These are phyloP conservation scores for Apiospora kogelbergensis DNA, from an alignment of 2,329 filamentous ascomycete genomes.

Conservation along the genomic window DNA sequence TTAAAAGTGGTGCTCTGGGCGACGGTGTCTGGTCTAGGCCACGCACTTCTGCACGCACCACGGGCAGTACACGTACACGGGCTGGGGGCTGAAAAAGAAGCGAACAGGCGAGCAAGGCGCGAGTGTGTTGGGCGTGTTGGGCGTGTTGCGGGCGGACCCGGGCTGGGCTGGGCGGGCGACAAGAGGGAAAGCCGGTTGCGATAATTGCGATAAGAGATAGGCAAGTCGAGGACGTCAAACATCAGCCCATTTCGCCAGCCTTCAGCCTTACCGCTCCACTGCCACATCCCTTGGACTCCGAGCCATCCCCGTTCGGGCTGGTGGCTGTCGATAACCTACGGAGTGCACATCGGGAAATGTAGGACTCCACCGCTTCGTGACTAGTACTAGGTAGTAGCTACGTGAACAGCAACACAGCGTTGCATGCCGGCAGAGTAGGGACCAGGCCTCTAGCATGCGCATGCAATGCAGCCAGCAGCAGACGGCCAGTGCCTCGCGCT, in stretches of 20 bases:
- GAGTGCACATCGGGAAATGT: neutral
- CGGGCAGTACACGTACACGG: too few relatives aligned
- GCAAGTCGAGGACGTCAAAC: too few relatives aligned
- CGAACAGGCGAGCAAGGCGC: neutral
- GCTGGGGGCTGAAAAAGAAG: neutral
- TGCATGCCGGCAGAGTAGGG: too few relatives aligned
- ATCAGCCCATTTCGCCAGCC: slow-evolving; percentile 2
- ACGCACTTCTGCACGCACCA: too few relatives aligned
- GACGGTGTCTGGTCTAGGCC: neutral
- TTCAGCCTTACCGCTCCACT: too few relatives aligned
- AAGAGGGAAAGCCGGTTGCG: too few relatives aligned
- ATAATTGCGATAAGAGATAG: too few relatives aligned
- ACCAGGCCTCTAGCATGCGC: too few relatives aligned
- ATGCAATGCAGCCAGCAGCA: too few relatives aligned
- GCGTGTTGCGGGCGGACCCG: slow-evolving; percentile 2
- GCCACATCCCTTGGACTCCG: neutral
- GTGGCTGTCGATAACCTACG: neutral
- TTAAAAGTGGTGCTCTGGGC: too few relatives aligned
- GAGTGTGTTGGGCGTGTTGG: too few relatives aligned
- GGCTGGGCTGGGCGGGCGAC: neutral
- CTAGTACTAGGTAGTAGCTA: too few relatives aligned
- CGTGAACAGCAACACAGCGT: neutral
- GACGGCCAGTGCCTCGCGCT: neutral
- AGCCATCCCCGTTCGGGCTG: neutral
- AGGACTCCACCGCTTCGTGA: neutral